Conservation (phyloP, 225 moss, liverwort and hornwort species). For the Neckera pumila region DNA sequence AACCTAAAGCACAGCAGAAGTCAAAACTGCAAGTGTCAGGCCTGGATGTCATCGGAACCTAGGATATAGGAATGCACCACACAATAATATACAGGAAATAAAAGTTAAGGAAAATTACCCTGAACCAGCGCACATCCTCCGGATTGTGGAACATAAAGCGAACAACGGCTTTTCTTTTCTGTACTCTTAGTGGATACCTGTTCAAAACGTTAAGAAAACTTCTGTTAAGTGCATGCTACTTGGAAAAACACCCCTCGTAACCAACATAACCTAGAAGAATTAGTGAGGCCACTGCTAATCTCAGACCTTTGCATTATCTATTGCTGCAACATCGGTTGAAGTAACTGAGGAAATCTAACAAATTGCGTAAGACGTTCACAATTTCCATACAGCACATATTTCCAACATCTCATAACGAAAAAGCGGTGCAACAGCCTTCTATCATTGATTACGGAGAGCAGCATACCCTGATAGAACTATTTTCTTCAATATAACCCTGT, state of each 20-base stretch:
- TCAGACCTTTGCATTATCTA: neutral
- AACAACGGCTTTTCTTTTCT: slow-evolving; percentile 86
- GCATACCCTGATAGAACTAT: slow-evolving; percentile 81
- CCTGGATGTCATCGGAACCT: neutral
- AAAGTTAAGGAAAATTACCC: slow-evolving; percentile 20
- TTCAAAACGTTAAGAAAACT: neutral
- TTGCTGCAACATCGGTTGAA: neutral
- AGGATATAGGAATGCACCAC: neutral
- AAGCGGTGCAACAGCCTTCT: neutral
- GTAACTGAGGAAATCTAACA: neutral
- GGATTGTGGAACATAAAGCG: slow-evolving; percentile 96
- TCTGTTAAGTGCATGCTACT: neutral
- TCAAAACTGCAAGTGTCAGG: neutral
- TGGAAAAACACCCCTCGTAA: neutral
- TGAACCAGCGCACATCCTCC: slow-evolving; percentile 99
- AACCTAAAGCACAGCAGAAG: neutral
- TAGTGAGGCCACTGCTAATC: neutral
- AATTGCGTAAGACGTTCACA: neutral
- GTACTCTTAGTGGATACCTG: slow-evolving; percentile 88
- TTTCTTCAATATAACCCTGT: slow-evolving; percentile 84
- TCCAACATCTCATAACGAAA: neutral
- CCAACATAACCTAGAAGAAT: neutral
- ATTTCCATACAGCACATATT: neutral
- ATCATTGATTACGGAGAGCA: neutral
- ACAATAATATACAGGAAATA: neutral